Conservation (phyloP, 2,329 filamentous ascomycete species). For the Hypocrella siamensis region DNA sequence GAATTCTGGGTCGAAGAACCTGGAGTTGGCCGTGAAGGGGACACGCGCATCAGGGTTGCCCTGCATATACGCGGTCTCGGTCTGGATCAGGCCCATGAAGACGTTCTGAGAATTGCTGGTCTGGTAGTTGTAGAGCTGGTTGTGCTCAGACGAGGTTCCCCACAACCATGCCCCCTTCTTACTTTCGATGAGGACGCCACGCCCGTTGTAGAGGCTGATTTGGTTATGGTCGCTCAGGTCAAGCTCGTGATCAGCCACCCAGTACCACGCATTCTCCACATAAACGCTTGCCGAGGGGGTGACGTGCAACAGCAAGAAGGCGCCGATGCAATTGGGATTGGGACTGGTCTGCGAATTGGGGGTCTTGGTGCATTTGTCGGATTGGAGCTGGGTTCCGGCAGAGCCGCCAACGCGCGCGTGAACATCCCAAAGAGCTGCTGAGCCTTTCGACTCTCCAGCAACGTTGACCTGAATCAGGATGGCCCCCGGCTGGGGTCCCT, state of each 20-base stretch:
- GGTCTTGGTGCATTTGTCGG: constrained; percentile 64
- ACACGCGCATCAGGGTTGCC: constrained; percentile 59
- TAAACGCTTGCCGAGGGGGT: constrained; percentile 52
- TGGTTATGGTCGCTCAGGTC: constrained; percentile 60
- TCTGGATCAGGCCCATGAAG: constrained; percentile 73
- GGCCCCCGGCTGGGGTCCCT: constrained; percentile 70
- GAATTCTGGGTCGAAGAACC: constrained; percentile 56
- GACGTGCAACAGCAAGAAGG: constrained; percentile 55
- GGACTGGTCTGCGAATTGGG: constrained; percentile 44
- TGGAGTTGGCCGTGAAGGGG: constrained; percentile 44
- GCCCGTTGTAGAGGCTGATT: constrained; percentile 77
- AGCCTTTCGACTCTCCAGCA: constrained; percentile 47
- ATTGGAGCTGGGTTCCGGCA: constrained; percentile 70
- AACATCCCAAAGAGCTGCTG: constrained; percentile 82
- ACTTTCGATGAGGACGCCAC: constrained; percentile 67
- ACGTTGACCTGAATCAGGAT: constrained; percentile 91
- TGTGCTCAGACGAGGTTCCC: constrained; percentile 56
- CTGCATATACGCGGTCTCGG: constrained; percentile 82
- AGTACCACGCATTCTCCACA: constrained; percentile 81
- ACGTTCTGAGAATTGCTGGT: constrained; percentile 61
- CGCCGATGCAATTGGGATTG: constrained; percentile 54
- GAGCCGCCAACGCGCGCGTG: constrained; percentile 86
- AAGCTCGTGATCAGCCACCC: constrained; percentile 83
- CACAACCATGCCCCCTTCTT: constrained; percentile 64
- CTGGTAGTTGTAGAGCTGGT: constrained; percentile 69